These are phyloP conservation scores for Hyphopichia wangnamkhiaoensis DNA, from an alignment of 1,139 yeast species.

Conservation along the genomic window DNA sequence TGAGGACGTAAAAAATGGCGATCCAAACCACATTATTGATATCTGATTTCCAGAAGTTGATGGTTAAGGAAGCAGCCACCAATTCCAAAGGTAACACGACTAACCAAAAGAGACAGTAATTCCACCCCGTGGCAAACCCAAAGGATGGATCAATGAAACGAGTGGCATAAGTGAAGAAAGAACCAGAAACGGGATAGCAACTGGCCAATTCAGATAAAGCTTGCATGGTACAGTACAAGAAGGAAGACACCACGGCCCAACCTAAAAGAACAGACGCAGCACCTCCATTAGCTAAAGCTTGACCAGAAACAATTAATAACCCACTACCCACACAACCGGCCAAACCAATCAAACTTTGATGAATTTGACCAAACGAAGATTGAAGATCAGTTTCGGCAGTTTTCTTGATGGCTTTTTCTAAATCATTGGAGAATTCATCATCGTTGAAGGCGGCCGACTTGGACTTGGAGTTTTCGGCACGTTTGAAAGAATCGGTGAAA, in stretches of 20 bases:
- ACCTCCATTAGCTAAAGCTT: slow-evolving; percentile 36
- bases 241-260: slow-evolving; percentile 43
- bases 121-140: slow-evolving; percentile 77
- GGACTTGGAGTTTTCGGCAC: slow-evolving; percentile 18
- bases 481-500: slow-evolving; percentile 37
- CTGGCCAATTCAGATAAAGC: slow-evolving; percentile 70
- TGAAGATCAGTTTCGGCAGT: slow-evolving; percentile 27
- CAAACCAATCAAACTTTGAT: slow-evolving; percentile 26
- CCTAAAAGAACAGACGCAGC: slow-evolving; percentile 43
- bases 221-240: slow-evolving; percentile 66
- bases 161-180: slow-evolving; percentile 67
- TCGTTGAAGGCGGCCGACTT: slow-evolving; percentile 1
- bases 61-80: slow-evolving; percentile 70
- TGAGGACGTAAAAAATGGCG: slow-evolving; percentile 58
- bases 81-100: slow-evolving; percentile 69
- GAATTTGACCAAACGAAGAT: slow-evolving; percentile 13
- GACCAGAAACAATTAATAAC: slow-evolving; percentile 37
- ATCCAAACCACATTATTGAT: slow-evolving; percentile 70
- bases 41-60: slow-evolving; percentile 60
- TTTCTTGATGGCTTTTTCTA: slow-evolving; percentile 14
- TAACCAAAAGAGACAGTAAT: slow-evolving; percentile 70
- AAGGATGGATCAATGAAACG: slow-evolving; percentile 68
- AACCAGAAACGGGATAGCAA: slow-evolving; percentile 68
- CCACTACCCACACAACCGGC: slow-evolving; percentile 45
- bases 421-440: not conserved